Evolutionary conservation across 345 rosid genomes (phyloP).

Genomic region (Populus pruinosa): DNA sequence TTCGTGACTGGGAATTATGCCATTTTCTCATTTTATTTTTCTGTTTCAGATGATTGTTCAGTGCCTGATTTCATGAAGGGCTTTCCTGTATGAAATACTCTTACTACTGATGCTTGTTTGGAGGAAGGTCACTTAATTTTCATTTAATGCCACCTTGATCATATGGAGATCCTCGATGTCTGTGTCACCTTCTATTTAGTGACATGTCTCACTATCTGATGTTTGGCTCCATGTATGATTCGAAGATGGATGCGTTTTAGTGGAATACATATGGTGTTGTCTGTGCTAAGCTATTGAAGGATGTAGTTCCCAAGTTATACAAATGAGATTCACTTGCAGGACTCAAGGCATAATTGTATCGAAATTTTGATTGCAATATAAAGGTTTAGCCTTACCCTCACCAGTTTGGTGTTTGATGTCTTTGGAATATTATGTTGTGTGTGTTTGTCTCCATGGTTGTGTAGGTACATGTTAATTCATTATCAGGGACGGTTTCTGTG

Average conservation of each 20-base stretch:
- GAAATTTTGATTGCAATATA: background rate
- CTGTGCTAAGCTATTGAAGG: background rate
- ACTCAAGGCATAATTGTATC: background rate
- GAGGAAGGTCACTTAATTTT: background rate
- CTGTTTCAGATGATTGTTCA: background rate
- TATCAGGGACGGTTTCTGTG: too few species aligned
- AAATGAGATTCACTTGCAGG: background rate
- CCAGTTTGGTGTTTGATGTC: background rate
- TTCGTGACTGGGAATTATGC: background rate
- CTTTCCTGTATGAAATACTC: slow-evolving; percentile 4
- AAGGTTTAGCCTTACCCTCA: background rate
- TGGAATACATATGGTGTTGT: too few species aligned
- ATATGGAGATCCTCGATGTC: background rate
- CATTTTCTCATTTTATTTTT: background rate
- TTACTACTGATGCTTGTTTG: background rate
- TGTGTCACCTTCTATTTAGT: too few species aligned
- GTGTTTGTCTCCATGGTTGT: too few species aligned
- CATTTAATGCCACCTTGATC: background rate
- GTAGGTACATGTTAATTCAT: too few species aligned
- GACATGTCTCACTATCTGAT: too few species aligned
- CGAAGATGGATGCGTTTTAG: too few species aligned
- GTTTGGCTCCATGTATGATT: too few species aligned
- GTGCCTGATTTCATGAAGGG: background rate
- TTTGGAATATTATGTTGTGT: too few species aligned
- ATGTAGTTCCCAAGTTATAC: background rate